Evolutionary conservation across 2,329 filamentous ascomycete species (phyloP).

Genomic region (Knufia petricola): DNA sequence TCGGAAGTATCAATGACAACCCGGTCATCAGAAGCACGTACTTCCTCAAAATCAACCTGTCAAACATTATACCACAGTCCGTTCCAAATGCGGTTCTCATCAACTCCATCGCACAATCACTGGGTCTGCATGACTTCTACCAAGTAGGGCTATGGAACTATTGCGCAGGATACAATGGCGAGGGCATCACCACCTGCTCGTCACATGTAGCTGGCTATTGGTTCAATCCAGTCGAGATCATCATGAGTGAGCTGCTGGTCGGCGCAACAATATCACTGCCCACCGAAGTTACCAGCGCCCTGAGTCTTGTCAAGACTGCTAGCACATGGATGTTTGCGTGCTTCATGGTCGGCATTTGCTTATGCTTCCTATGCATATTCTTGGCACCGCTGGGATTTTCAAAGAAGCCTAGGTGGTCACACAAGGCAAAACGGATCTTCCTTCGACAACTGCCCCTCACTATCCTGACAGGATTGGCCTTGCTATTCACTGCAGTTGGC

Average conservation of each 20-base stretch:
- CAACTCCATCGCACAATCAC: conserved; percentile 75
- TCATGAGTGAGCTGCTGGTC: conserved; percentile 68
- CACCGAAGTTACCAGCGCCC: conserved; percentile 59
- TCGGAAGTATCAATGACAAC: conserved; percentile 61
- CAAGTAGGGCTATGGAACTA: conserved; percentile 86
- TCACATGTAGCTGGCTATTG: conserved; percentile 63
- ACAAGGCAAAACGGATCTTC: conserved; percentile 29
- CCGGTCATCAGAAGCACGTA: conserved; percentile 60
- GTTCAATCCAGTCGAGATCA: conserved; percentile 81
- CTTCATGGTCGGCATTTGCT: conserved; percentile 62
- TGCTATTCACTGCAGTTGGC: conserved; percentile 58
- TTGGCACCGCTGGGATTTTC: conserved; percentile 45
- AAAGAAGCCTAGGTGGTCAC: conserved; percentile 25
- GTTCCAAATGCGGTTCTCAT: conserved; percentile 65
- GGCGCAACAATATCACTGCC: conserved; percentile 79
- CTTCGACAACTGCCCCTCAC: conserved; percentile 55
- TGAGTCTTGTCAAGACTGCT: conserved; percentile 62
- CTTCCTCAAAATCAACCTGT: conserved; percentile 75
- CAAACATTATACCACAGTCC: conserved; percentile 66
- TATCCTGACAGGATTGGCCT: conserved; percentile 57
- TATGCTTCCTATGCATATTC: conserved; percentile 65
- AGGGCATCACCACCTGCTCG: conserved; percentile 70
- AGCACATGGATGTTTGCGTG: conserved; percentile 84
- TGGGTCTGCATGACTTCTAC: conserved; percentile 91
- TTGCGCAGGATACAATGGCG: conserved; percentile 71